These are phyloP conservation scores for Ascochyta lentis DNA, from an alignment of 2,329 filamentous ascomycete genomes.

Conservation along the genomic window DNA sequence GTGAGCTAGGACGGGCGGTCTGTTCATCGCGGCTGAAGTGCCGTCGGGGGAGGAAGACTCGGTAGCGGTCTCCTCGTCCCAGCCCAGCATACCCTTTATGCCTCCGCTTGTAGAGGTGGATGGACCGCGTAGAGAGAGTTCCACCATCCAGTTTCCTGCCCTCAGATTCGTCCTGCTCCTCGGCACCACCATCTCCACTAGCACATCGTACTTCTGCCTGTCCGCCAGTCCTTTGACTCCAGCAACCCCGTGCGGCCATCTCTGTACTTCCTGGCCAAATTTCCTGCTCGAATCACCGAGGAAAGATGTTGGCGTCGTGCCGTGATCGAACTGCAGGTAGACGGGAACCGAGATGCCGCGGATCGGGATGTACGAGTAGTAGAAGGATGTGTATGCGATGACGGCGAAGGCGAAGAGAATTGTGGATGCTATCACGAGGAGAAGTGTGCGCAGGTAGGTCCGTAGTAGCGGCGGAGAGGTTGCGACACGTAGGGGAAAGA, in stretches of 20 bases:
- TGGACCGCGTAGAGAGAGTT: conserved; percentile 68
- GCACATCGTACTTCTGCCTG: conserved; percentile 86
- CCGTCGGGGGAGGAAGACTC: conserved; percentile 12
- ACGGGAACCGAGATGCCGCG: conserved; percentile 67
- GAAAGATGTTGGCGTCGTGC: conserved; percentile 4
- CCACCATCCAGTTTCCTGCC: conserved; percentile 94
- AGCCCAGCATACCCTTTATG: conserved; percentile 34
- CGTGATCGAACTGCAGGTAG: conserved; percentile 68
- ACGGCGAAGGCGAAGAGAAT: conserved; percentile 65
- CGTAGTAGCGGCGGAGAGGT: conserved; percentile 68
- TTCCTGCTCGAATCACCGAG: conserved; percentile 1
- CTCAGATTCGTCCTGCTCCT: conserved; percentile 76
- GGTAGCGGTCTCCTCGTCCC: conserved; percentile 35
- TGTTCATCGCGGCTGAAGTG: conserved; percentile 12
- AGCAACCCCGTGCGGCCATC: conserved; percentile 60
- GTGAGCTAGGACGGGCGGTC: conserved; percentile 43
- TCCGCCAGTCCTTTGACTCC: conserved; percentile 53
- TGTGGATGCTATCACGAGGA: conserved; percentile 61
- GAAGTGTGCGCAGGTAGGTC: conserved; percentile 67
- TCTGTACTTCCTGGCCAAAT: conserved; percentile 14
- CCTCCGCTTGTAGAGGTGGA: not conserved
- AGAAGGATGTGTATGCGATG: conserved; percentile 70
- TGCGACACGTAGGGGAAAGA: conserved; percentile 61
- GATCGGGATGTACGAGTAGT: conserved; percentile 71
- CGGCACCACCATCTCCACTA: conserved; percentile 76